Conservation (phyloP, 1,284 basidiomycete species). For the Pseudomicrostroma phylloplanum region DNA sequence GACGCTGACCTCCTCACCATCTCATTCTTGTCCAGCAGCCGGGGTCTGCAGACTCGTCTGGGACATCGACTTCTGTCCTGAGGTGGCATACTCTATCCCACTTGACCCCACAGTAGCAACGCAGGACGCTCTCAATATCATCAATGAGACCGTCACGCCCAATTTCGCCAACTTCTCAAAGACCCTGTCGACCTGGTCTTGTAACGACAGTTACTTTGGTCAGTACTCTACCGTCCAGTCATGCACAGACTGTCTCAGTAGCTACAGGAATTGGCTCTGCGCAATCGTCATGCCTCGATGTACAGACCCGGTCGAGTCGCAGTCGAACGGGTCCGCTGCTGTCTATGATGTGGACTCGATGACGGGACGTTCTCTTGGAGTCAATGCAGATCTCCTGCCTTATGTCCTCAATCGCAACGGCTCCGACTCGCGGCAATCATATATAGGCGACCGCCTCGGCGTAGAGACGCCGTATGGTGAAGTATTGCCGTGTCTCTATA, state of each 20-base stretch:
- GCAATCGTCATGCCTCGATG: constrained; percentile 53
- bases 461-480: constrained; percentile 44
- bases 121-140: constrained; percentile 34
- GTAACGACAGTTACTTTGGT: constrained; percentile 45
- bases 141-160: constrained; percentile 43
- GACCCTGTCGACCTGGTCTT: constrained; percentile 53
- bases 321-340: constrained; percentile 27
- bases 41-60: constrained; percentile 50
- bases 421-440: constrained; percentile 30
- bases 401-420: constrained; percentile 45
- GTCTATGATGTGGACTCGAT: constrained; percentile 31
- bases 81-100: constrained; percentile 53
- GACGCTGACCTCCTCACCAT: too few relatives aligned
- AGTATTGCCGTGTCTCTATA: constrained; percentile 45
- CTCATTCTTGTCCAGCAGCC: neutral
- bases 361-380: constrained; percentile 29
- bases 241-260: constrained; percentile 49
- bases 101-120: constrained; percentile 41
- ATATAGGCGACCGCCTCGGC: constrained; percentile 29
- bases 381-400: constrained; percentile 35
- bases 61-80: constrained; percentile 51
- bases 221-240: constrained; percentile 51
- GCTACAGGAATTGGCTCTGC: constrained; percentile 52
- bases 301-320: constrained; percentile 40
- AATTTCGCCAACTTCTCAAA: constrained; percentile 50